phyloP scores from a whole-genome alignment of 2,329 filamentous ascomycete species.

The Parastagonospora nodorum region DNA sequence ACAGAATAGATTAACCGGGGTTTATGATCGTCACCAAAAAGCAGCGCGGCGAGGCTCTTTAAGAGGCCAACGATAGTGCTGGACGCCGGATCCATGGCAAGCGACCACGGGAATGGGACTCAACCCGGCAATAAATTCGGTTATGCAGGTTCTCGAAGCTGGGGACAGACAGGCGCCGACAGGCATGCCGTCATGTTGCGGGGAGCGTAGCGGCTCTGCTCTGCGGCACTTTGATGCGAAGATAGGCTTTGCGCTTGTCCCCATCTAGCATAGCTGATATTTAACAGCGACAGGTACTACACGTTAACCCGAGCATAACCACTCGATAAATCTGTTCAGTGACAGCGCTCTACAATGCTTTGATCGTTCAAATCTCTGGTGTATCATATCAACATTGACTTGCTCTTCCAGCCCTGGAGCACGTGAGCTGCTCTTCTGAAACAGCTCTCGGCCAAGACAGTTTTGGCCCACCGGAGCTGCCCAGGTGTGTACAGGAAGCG shows the following conservation, averaged over 20 bases:
- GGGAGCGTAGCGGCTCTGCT: slow-evolving; percentile 28
- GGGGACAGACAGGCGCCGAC: slow-evolving; percentile 14
- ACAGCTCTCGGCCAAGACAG: no score
- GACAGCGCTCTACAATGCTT: neutral
- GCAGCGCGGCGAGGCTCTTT: slow-evolving; percentile 11
- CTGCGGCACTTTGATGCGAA: slow-evolving; percentile 29
- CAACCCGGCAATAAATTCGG: slow-evolving; percentile 32
- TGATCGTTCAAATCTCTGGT: no score
- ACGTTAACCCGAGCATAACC: neutral
- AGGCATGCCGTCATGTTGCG: slow-evolving; percentile 34
- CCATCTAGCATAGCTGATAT: neutral
- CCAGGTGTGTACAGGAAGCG: no score
- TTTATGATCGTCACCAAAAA: slow-evolving; percentile 14
- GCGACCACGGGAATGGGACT: slow-evolving; percentile 25
- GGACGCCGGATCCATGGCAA: slow-evolving; percentile 26
- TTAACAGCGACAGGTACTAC: neutral
- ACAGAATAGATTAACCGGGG: slow-evolving; percentile 10
- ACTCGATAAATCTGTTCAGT: neutral
- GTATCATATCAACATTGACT: no score
- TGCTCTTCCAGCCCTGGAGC: no score
- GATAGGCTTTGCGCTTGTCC: slow-evolving; percentile 1
- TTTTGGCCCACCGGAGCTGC: no score
- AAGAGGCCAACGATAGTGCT: slow-evolving; percentile 18
- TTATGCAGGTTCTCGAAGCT: slow-evolving; percentile 18
- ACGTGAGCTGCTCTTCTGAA: no score